Conservation (phyloP, 139 green algal species). For the Mychonastes homosphaera region DNA sequence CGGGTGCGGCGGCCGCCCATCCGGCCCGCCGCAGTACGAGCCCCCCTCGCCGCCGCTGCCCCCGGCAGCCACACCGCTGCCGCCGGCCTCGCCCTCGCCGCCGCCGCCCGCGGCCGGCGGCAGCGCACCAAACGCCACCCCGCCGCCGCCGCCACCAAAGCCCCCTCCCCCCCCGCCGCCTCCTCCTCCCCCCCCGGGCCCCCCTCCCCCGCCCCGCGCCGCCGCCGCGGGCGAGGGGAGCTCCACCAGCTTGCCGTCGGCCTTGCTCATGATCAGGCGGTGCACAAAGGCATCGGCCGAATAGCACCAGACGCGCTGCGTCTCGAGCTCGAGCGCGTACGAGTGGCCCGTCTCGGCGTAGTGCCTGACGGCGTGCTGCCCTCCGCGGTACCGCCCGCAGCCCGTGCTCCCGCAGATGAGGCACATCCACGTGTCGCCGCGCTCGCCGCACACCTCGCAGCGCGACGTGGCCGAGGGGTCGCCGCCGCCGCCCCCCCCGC, state of each 20-base stretch:
- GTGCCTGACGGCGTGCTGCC: not conserved
- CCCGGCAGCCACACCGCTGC: not conserved
- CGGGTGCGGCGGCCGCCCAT: not conserved
- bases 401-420: slow-evolving; percentile 96
- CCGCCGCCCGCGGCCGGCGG: not conserved
- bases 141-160: not conserved
- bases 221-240: slow-evolving; percentile 45
- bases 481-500: not conserved
- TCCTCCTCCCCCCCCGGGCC: not conserved
- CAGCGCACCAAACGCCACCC: not conserved
- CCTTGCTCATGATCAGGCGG: slow-evolving; percentile 83
- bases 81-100: not conserved
- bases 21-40: too few species aligned
- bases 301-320: slow-evolving; percentile 96
- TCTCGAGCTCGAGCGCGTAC: slow-evolving; percentile 90
- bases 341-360: slow-evolving; percentile 51
- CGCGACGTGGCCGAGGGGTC: slow-evolving; percentile 24
- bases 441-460: slow-evolving; percentile 62
- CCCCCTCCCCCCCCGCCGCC: not conserved
- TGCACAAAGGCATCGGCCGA: slow-evolving; percentile 91
- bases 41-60: slow-evolving; percentile 1
- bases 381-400: slow-evolving; percentile 59
- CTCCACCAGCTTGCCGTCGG: slow-evolving; percentile 90
- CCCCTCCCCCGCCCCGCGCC: not conserved
- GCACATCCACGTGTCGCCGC: slow-evolving; percentile 91